These are phyloP conservation scores for Hyphopichia fennica DNA, from an alignment of 1,139 yeast genomes.

Conservation along the genomic window DNA sequence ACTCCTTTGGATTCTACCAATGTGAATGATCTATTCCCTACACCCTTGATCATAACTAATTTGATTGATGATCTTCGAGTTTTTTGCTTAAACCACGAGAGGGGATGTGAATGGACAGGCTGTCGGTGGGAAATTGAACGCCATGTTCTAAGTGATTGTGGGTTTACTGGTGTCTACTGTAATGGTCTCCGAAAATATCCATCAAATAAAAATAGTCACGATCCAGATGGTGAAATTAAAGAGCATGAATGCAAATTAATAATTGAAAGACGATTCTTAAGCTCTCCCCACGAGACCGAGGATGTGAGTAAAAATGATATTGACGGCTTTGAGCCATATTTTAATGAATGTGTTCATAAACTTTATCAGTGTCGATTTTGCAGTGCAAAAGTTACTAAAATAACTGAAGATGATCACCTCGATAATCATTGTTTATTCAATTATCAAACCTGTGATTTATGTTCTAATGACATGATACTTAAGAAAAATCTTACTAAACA, in stretches of 20 bases:
- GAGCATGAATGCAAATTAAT: constrained; percentile 14
- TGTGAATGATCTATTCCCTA: constrained; percentile 52
- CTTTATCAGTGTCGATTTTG: constrained; percentile 43
- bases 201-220: constrained; percentile 5
- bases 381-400: constrained; percentile 25
- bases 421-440: constrained; percentile 41
- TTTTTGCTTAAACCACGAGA: constrained; percentile 47
- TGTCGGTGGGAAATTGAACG: constrained; percentile 59
- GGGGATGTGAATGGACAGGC: constrained; percentile 63
- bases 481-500: constrained; percentile 32
- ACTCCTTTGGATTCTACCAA: constrained; percentile 42
- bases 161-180: constrained; percentile 51
- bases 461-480: constrained; percentile 44
- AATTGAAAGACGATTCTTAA: constrained; percentile 22
- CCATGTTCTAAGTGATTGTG: constrained; percentile 54
- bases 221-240: constrained; percentile 7
- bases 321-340: constrained; percentile 1
- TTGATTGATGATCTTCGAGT: constrained; percentile 63
- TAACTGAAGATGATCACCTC: constrained; percentile 35
- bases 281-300: background rate
- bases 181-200: constrained; percentile 20
- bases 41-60: constrained; percentile 62
- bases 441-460: constrained; percentile 38
- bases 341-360: constrained; percentile 34
- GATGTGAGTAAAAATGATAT: constrained; percentile 10